Percentiles rank a stretch among this genome's conserved stretches.
Evolutionary conservation across 2,329 filamentous ascomycete species (phyloP).

Genomic region (Hypoxylon sp.): DNA sequence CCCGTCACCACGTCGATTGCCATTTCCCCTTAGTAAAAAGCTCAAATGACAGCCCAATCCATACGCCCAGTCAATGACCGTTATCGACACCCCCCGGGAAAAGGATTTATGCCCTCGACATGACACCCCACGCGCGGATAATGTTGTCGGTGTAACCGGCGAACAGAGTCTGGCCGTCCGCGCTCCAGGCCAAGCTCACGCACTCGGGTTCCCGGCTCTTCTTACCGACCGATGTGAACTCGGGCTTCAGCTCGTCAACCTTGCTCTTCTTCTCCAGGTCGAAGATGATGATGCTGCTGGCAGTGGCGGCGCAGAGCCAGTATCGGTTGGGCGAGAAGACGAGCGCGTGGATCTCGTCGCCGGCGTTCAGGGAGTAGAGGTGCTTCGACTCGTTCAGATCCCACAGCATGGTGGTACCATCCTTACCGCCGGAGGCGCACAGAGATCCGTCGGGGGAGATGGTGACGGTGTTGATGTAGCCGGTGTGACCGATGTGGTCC

Average conservation of each 20-base stretch:
- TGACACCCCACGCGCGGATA: conserved; percentile 97
- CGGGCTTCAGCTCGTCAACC: conserved; percentile 99
- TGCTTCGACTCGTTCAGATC: conserved; percentile 99
- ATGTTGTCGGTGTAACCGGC: conserved; percentile 99
- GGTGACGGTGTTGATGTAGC: conserved; percentile 99
- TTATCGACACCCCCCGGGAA: conserved; percentile 41
- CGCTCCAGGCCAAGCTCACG: conserved; percentile 95
- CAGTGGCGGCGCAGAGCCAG: conserved; percentile 99
- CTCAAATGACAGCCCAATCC: conserved; percentile 53
- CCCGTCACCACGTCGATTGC: conserved; percentile 48
- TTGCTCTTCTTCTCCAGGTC: conserved; percentile 99
- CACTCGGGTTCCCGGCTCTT: conserved; percentile 99
- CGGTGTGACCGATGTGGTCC: conserved; percentile 99
- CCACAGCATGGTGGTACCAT: conserved; percentile 99
- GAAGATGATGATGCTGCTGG: conserved; percentile 99
- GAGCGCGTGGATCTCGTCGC: conserved; percentile 99
- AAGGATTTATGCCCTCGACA: conserved; percentile 82
- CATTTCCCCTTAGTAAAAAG: conserved; percentile 50
- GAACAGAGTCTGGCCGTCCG: conserved; percentile 98
- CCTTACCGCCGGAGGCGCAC: conserved; percentile 99
- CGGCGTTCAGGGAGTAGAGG: conserved; percentile 99
- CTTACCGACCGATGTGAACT: conserved; percentile 96
- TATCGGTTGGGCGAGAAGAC: conserved; percentile 99
- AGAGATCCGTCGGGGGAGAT: conserved; percentile 99
- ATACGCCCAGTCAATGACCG: conserved; percentile 54